These are phyloP conservation scores for Penicillium sp. DNA, from an alignment of 2,329 filamentous ascomycete species.

Conservation along the genomic window DNA sequence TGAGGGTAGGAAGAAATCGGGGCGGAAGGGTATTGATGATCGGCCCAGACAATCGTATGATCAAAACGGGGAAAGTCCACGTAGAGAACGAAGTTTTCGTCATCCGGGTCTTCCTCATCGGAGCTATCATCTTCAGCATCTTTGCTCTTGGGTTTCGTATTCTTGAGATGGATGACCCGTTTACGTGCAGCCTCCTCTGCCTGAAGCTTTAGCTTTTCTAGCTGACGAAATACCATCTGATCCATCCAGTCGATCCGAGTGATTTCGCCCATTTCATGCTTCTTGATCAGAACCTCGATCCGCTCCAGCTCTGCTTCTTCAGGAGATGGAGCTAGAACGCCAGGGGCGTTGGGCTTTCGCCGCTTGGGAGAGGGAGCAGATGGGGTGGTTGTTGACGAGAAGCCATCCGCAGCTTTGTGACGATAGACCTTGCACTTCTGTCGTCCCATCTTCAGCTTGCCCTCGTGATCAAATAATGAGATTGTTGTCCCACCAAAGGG, in stretches of 20 bases:
- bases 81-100: slow-evolving; percentile 76
- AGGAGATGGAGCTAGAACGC: slow-evolving; percentile 55
- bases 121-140: slow-evolving; percentile 41
- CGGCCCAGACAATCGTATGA: slow-evolving; percentile 91
- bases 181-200: slow-evolving; percentile 66
- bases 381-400: slow-evolving; percentile 77
- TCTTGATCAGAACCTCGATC: slow-evolving; percentile 88
- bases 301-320: slow-evolving; percentile 85
- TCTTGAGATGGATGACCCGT: slow-evolving; percentile 44
- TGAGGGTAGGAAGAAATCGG: slow-evolving; percentile 75
- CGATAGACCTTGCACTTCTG: slow-evolving; percentile 89
- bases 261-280: slow-evolving; percentile 97
- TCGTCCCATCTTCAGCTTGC: slow-evolving; percentile 84
- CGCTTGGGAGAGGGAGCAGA: slow-evolving; percentile 61
- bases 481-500: slow-evolving; percentile 95
- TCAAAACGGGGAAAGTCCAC: slow-evolving; percentile 94
- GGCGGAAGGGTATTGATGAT: slow-evolving; percentile 86
- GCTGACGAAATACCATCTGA: slow-evolving; percentile 85
- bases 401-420: slow-evolving; percentile 80
- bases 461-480: slow-evolving; percentile 87
- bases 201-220: slow-evolving; percentile 73
- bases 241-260: slow-evolving; percentile 93
- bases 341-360: slow-evolving; percentile 50
- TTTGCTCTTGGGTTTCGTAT: slow-evolving; percentile 17
- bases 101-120: slow-evolving; percentile 47